Conservation (phyloP, 371 early-diverging fungal genomes). For the Apophysomyces variabilis region DNA sequence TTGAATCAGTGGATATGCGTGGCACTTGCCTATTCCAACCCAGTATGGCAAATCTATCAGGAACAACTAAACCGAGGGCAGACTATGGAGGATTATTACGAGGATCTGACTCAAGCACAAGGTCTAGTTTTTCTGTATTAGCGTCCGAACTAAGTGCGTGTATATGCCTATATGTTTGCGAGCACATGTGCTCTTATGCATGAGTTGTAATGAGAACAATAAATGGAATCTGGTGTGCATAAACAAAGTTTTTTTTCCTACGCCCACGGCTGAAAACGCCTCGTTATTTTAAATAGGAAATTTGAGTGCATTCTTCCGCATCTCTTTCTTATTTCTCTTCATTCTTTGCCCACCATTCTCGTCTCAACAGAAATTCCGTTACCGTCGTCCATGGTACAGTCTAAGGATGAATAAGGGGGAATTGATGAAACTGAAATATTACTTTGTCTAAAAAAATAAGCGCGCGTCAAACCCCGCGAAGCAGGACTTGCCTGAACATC, state of each 20-base stretch:
- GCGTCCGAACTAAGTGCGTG: neutral
- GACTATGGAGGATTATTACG: neutral
- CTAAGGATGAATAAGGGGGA: neutral
- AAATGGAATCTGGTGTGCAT: neutral
- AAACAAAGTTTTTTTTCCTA: slow-evolving; percentile 6
- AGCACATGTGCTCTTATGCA: neutral
- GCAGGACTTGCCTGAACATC: slow-evolving; percentile 4
- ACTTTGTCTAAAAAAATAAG: neutral
- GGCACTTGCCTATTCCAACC: slow-evolving; percentile 3
- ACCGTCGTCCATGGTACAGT: slow-evolving; percentile 2
- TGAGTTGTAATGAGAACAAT: no score
- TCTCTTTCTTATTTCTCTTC: slow-evolving; percentile 7
- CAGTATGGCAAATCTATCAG: slow-evolving; percentile 2
- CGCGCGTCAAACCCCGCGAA: slow-evolving; percentile 6
- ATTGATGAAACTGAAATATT: neutral
- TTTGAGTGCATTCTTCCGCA: neutral
- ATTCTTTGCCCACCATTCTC: slow-evolving; percentile 7
- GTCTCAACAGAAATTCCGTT: slow-evolving; percentile 9
- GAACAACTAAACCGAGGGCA: neutral
- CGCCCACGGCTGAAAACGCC: neutral
- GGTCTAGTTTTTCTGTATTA: slow-evolving; percentile 4
- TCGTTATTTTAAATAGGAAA: neutral
- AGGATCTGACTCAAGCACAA: slow-evolving; percentile 3
- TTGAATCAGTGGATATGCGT: neutral
- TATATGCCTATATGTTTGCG: neutral